Evolutionary conservation across 805 yeast genomes (phyloP).

Genomic region (Torulaspora maleeae): DNA sequence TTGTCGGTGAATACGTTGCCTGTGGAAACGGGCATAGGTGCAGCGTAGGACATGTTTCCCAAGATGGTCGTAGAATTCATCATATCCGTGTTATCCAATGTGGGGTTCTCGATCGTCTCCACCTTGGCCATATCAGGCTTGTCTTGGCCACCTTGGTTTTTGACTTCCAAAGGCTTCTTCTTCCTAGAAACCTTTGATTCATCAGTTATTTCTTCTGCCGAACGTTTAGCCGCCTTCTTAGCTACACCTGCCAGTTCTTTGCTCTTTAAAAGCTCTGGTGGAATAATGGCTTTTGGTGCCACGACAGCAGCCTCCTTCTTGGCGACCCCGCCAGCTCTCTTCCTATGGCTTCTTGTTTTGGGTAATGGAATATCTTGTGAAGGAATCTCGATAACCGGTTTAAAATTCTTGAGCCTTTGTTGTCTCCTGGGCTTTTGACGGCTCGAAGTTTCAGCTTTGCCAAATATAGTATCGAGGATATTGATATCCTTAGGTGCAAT

Average conservation of each 20-base stretch:
- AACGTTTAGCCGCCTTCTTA: background rate
- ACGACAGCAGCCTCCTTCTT: background rate
- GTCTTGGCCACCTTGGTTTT: background rate
- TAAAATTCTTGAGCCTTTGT: constrained; percentile 16
- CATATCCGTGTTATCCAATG: constrained; percentile 2
- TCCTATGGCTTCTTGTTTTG: constrained; percentile 7
- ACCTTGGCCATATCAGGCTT: background rate
- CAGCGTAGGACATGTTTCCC: constrained; percentile 1
- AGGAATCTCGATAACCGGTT: constrained; percentile 18
- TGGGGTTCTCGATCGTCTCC: constrained; percentile 1
- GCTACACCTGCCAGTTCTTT: background rate
- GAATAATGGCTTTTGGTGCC: background rate
- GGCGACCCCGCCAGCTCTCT: background rate
- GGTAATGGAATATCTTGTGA: constrained; percentile 16
- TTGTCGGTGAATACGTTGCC: constrained; percentile 34
- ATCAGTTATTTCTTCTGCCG: background rate
- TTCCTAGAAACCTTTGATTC: background rate
- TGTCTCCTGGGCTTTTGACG: constrained; percentile 14
- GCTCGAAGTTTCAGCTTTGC: constrained; percentile 1
- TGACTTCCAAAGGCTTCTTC: background rate
- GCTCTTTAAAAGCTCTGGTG: background rate
- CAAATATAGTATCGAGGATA: constrained; percentile 27
- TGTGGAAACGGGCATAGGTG: constrained; percentile 11
- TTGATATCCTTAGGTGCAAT: constrained; percentile 22
- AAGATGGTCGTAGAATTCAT: constrained; percentile 11